Evolutionary conservation across 257 asterid species (phyloP), one percentile per base, ranked within the genome.

Genomic region (Haberlea rhodopensis): DNA sequence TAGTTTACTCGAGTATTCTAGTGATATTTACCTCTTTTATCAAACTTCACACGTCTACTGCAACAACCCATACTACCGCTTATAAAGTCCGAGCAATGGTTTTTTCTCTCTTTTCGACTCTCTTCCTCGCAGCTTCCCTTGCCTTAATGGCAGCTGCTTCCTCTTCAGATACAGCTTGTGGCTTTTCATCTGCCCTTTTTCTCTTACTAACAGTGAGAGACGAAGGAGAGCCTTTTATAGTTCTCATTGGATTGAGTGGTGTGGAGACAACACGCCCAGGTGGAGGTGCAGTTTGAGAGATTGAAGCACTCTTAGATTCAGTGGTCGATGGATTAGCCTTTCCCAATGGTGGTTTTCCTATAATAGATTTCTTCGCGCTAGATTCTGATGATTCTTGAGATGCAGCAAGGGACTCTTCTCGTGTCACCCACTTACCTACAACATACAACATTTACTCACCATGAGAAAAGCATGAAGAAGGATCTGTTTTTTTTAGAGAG

Each of bases 361-460:
- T 45, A 40, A 63, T 53, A 46, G 85, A 79, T 77, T 71, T 86
- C 84, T 75, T 89, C 66, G 72, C 76, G 53, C 58, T 56, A 37
- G 95, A 65, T 24, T 73, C 78, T 18, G 90, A 71, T 49, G 95
- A 67, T 72, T 29, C 76, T 67, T 69, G 77, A 68, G 75, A 70
- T 62, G 99, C 80, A 34, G 85, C 78, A 11, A 84, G 71, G n/a
- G 95, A 95, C 83, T 87, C 99, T 56, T 76, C 91, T 69, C 71
- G 91, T 16, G 95, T 73, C 75, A 86, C 97, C 99, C 99, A 94
- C 79, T 82, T 85, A 72, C 99, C 99, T 87, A 68, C 73, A 66
- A n/a, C n/a, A n/a, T n/a, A n/a, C n/a, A n/a, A 18, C 53, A 56
- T 61, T 59, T 53, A 56, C 51, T 77, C 19, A 55, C 22, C 13